Evolutionary conservation across 768 basidiomycete genomes (phyloP), one percentile per base, ranked within the genome.

Genomic region (Termitomyces sp.): DNA sequence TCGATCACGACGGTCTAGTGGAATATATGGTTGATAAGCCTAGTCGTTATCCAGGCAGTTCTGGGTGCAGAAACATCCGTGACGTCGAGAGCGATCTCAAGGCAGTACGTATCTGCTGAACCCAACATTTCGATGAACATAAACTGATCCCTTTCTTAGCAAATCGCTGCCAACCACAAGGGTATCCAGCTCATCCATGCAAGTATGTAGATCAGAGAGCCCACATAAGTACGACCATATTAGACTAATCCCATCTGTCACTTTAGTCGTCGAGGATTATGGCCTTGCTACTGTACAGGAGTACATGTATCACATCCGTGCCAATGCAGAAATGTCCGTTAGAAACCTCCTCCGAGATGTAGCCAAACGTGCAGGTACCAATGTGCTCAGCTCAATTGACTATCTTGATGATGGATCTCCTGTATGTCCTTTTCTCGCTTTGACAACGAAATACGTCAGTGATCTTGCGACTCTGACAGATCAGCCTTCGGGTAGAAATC

Each of bases 121-220:
- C 8, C 27, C 7, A 27, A 43, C 24, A 20, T 22, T 48, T 48
- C 36, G 40, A 22, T 48, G 14, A 56, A 46, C 53, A 46, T 65
- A 45, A 39, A 26, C 39, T 49, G 42, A 58, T 56, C 33, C 39
- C 49, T 61, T 16, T 53, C 45, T 53, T 44, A 93, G 91, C 93
- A 95, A 92, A 88, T 95, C 61, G 92, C 93, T 1, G 93, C 94
- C 7, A 97, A 97, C 68, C 84, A 94, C 71, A 95, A 95, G 73
- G 95, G 93, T 13, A 85, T 92, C 34, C 88, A 91, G 63, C 79
- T 95, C 4, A 87, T 96, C 59, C 88, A 89, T 65, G 84, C 86
- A 45, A 83, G 91, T 92, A 68, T 60, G 83, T 67, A 9, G 27
- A 44, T 44, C 50, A 42, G 18, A 30, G 39, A 43, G 32, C 30